Percentiles rank a stretch among this genome's conserved stretches.
Conservation (phyloP, 495 filamentous ascomycete species). For the Thermochaetoides thermophila region DNA sequence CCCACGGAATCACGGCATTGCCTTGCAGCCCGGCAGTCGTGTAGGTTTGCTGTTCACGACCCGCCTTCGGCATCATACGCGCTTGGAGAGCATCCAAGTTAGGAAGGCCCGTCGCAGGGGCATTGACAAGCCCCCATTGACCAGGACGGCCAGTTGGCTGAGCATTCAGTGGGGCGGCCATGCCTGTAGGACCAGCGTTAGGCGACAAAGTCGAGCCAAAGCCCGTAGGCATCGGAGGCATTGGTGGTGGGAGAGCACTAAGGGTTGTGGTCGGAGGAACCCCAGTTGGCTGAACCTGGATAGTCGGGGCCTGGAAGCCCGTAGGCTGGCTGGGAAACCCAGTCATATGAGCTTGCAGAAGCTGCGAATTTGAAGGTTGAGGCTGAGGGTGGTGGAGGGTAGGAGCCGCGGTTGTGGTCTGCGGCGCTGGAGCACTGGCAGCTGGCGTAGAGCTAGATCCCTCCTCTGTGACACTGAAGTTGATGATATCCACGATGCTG, state of each 20-base stretch:
- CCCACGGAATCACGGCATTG: constrained; percentile 94
- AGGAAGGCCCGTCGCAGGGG: constrained; percentile 74
- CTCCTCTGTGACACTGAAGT: constrained; percentile 80
- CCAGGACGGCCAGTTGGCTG: constrained; percentile 95
- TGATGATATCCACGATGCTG: constrained; percentile 99
- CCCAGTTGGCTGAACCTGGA: constrained; percentile 46
- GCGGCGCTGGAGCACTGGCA: constrained; percentile 58
- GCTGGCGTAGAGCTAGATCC: constrained; percentile 24
- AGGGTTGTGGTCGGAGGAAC: constrained; percentile 47
- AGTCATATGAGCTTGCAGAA: constrained; percentile 62
- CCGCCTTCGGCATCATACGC: constrained; percentile 96
- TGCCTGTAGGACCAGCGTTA: constrained; percentile 34
- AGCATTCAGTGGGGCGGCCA: constrained; percentile 54
- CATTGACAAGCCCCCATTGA: constrained; percentile 96
- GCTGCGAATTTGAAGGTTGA: constrained; percentile 57
- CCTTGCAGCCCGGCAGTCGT: constrained; percentile 79
- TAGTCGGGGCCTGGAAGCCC: constrained; percentile 27
- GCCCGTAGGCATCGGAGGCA: constrained; percentile 90
- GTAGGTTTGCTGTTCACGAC: constrained; percentile 72
- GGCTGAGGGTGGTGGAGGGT: constrained; percentile 80
- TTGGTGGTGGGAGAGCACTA: constrained; percentile 67
- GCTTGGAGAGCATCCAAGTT: constrained; percentile 88
- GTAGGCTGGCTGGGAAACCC: constrained; percentile 49
- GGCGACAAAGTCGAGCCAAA: constrained; percentile 55
- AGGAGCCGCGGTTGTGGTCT: constrained; percentile 52